phyloP scores from a whole-genome alignment of 768 basidiomycete species.

The Auricularia heimuer region DNA sequence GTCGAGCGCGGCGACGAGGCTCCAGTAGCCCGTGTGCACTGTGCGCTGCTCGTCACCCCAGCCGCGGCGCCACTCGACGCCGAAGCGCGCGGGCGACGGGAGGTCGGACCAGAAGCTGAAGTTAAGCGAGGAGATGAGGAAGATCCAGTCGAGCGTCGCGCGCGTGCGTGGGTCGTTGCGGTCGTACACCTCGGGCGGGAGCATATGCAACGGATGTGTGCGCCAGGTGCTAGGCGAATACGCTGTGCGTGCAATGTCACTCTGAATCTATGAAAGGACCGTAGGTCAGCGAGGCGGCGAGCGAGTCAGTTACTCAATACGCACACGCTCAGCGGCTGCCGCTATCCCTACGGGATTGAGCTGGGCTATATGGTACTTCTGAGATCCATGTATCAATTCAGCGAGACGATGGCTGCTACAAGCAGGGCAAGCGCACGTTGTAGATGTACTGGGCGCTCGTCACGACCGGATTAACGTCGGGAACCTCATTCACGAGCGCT shows the following conservation, averaged over 20 bases:
- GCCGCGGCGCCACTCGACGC: conserved; percentile 64
- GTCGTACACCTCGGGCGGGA: conserved; percentile 56
- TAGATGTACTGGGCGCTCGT: conserved; percentile 47
- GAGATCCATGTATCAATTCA: neutral
- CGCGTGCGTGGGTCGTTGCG: conserved; percentile 43
- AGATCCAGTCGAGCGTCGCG: conserved; percentile 72
- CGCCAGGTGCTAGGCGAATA: conserved; percentile 81
- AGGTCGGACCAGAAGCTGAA: conserved; percentile 82
- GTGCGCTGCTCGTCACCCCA: conserved; percentile 46
- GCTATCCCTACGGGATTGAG: conserved; percentile 52
- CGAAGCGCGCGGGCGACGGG: conserved; percentile 44
- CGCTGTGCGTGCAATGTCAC: conserved; percentile 45
- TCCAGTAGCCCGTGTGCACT: conserved; percentile 80
- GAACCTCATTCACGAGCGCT: neutral
- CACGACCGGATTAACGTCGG: conserved; percentile 46
- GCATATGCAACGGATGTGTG: conserved; percentile 63
- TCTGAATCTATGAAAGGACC: conserved; percentile 40
- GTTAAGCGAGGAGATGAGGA: conserved; percentile 76
- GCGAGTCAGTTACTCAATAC: conserved; percentile 4
- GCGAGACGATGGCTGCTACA: conserved; percentile 1
- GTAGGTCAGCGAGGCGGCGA: neutral
- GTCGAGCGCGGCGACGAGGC: conserved; percentile 73
- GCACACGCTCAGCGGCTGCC: conserved; percentile 57
- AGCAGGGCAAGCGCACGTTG: conserved; percentile 29
- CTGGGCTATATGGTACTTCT: conserved; percentile 53